These are phyloP conservation scores for Rhynchospora pubera DNA, from an alignment of 176 grass and related monocot species.

Conservation along the genomic window DNA sequence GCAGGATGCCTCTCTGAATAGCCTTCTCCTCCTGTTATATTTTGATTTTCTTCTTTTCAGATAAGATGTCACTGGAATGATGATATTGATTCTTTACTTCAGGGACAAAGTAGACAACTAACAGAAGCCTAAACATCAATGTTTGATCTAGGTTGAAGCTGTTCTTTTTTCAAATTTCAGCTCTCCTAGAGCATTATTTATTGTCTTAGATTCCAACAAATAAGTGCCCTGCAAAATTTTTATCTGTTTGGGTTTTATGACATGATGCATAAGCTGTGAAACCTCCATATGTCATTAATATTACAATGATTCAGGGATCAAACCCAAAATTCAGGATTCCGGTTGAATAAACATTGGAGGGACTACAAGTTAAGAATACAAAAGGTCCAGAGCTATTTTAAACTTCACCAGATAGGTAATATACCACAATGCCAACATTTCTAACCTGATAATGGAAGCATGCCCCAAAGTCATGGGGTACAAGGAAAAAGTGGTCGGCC, in stretches of 20 bases:
- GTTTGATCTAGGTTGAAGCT: neutral
- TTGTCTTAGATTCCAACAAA: neutral
- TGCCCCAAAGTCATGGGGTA: slow-evolving; percentile 75
- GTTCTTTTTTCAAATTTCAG: neutral
- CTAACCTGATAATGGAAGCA: slow-evolving; percentile 91
- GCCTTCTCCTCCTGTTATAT: slow-evolving; percentile 68
- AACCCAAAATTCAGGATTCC: neutral
- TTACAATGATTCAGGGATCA: neutral
- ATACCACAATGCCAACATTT: neutral
- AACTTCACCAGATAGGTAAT: neutral
- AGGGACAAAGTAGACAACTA: neutral
- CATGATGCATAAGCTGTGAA: neutral
- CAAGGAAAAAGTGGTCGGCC: slow-evolving; percentile 78
- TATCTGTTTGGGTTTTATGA: neutral
- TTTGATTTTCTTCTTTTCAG: neutral
- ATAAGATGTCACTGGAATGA: neutral
- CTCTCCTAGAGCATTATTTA: neutral
- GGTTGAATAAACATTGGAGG: neutral
- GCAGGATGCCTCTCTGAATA: slow-evolving; percentile 65
- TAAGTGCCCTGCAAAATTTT: neutral
- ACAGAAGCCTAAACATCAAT: neutral
- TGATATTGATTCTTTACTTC: neutral
- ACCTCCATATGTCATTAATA: neutral
- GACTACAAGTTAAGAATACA: neutral
- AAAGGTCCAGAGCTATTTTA: neutral